Evolutionary conservation across 192 early-diverging fungal genomes (phyloP).

Genomic region (Oehlia diaphana): DNA sequence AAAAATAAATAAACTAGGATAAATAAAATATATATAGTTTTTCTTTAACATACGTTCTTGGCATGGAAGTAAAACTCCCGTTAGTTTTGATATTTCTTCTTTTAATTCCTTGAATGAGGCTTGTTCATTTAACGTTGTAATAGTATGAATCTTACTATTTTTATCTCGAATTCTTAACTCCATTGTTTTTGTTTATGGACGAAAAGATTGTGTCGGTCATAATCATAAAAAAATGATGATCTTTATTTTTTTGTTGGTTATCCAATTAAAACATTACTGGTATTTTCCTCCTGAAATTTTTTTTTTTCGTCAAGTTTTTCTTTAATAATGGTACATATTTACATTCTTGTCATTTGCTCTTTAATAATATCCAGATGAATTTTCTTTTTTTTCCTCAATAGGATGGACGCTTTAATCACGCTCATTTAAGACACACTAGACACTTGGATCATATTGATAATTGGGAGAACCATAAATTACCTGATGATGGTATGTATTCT

Average conservation of each 20-base stretch:
- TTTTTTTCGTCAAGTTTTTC: no score
- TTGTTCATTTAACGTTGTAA: not conserved
- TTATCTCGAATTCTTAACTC: not conserved
- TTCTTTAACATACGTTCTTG: constrained; percentile 10
- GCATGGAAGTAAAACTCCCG: not conserved
- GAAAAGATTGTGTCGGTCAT: no score
- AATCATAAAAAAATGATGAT: no score
- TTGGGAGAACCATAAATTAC: constrained; percentile 20
- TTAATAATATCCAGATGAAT: not conserved
- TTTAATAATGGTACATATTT: not conserved
- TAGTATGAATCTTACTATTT: not conserved
- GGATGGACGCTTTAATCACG: constrained; percentile 27
- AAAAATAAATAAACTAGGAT: not conserved
- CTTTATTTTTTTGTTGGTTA: no score
- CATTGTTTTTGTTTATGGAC: not conserved
- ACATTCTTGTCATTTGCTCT: not conserved
- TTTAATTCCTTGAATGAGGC: not conserved
- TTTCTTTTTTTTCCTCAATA: not conserved
- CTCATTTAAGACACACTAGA: constrained; percentile 14
- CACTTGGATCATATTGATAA: constrained; percentile 28
- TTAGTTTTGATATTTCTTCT: not conserved
- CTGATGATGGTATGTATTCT: constrained; percentile 1
- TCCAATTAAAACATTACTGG: no score
- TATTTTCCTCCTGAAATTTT: no score
- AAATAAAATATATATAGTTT: not conserved